Evolutionary conservation across 345 rosid genomes (phyloP).

Genomic region (Rhizophora mangle): DNA sequence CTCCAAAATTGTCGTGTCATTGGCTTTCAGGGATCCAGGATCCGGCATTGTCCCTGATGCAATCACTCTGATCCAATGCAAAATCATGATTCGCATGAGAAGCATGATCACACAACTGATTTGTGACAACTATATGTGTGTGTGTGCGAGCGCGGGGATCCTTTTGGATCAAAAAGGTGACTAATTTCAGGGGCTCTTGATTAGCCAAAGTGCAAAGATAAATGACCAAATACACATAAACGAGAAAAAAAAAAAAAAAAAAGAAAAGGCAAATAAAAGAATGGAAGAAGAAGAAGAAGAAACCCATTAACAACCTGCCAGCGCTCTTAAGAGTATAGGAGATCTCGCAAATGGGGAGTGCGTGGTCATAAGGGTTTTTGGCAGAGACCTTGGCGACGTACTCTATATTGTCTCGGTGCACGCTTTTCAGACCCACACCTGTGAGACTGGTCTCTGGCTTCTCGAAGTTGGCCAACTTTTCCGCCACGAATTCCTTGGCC

Average conservation of each 20-base stretch:
- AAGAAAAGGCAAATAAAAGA: background rate
- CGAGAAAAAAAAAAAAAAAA: background rate
- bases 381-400: constrained; percentile 69
- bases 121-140: too few species aligned
- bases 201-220: background rate
- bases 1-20: constrained; percentile 46
- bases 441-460: constrained; percentile 70
- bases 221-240: background rate
- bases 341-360: constrained; percentile 85
- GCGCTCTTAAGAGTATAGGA: constrained; percentile 66
- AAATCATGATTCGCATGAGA: too few species aligned
- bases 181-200: too few species aligned
- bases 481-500: constrained; percentile 72
- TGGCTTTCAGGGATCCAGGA: constrained; percentile 75
- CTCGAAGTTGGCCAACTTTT: constrained; percentile 58
- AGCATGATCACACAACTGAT: too few species aligned
- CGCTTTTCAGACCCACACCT: constrained; percentile 52
- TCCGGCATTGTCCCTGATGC: constrained; percentile 79
- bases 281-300: background rate
- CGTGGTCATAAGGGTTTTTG: constrained; percentile 59
- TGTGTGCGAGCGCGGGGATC: too few species aligned
- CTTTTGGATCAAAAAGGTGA: too few species aligned
- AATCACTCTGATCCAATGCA: constrained; percentile 46
- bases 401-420: constrained; percentile 52
- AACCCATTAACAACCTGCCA: constrained; percentile 40